Conservation (phyloP, 352 stramenopile species). For the Pythium coloratum region DNA sequence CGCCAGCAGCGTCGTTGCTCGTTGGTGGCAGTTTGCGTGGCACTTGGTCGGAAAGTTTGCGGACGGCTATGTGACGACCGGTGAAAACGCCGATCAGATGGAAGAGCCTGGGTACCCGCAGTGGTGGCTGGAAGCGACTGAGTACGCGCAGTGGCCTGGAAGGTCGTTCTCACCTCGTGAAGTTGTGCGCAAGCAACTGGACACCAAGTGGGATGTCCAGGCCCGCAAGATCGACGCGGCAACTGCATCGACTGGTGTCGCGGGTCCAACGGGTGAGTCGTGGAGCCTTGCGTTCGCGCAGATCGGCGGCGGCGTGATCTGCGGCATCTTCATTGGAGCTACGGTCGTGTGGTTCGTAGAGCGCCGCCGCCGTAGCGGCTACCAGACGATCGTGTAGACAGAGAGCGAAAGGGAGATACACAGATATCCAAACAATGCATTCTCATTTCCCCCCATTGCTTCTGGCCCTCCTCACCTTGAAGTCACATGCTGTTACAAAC, state of each 20-base stretch:
- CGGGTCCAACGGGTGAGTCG: background rate
- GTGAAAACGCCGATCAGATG: conserved; percentile 46
- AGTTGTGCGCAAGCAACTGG: conserved; percentile 25
- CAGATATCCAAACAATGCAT: no score
- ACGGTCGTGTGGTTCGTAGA: conserved; percentile 23
- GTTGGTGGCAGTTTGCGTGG: conserved; percentile 63
- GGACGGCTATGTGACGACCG: conserved; percentile 56
- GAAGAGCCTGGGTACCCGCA: conserved; percentile 43
- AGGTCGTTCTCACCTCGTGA: conserved; percentile 36
- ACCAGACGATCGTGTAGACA: conserved; percentile 22
- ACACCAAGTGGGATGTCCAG: conserved; percentile 12
- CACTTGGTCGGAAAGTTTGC: conserved; percentile 50
- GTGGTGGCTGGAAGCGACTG: conserved; percentile 42
- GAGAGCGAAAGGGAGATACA: background rate
- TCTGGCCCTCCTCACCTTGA: background rate
- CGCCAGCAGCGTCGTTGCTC: conserved; percentile 37
- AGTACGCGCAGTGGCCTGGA: conserved; percentile 53
- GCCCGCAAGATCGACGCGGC: background rate
- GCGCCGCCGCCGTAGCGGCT: conserved; percentile 23
- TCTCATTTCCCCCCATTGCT: background rate
- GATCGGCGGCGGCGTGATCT: conserved; percentile 20
- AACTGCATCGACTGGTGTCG: background rate
- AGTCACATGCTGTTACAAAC: background rate
- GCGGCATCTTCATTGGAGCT: conserved; percentile 19
- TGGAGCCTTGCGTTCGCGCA: conserved; percentile 12